A percentile compares a stretch with the other conserved stretches of the same genome.
Evolutionary conservation across 306 rosid species (phyloP).

Genomic region (Ormosia emarginata): DNA sequence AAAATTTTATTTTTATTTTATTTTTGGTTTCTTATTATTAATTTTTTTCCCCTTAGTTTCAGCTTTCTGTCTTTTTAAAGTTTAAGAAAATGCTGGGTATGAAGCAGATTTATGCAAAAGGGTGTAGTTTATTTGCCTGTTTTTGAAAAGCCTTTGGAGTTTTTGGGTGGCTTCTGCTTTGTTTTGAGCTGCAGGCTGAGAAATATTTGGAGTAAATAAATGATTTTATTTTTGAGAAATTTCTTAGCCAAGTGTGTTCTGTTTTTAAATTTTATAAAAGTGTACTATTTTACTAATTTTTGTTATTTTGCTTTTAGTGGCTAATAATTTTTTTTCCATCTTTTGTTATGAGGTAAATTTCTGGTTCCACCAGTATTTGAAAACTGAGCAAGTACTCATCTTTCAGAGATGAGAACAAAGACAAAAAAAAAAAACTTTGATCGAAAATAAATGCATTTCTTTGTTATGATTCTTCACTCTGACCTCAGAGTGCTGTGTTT

Average conservation of each 20-base stretch:
- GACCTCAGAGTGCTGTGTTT: not conserved
- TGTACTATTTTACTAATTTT: conserved; percentile 20
- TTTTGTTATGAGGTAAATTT: conserved; percentile 19
- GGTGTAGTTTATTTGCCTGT: not conserved
- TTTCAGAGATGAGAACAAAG: conserved; percentile 5
- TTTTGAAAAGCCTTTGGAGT: conserved; percentile 10
- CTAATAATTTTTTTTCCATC: not conserved
- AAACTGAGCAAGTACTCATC: not conserved
- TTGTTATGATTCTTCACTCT: not conserved
- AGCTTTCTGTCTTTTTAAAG: conserved; percentile 34
- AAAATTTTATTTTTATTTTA: not conserved
- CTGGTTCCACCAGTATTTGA: conserved; percentile 15
- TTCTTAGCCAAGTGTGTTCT: conserved; percentile 9
- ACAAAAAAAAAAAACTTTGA: not conserved
- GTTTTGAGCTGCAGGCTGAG: conserved; percentile 2
- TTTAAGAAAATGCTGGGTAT: conserved; percentile 17
- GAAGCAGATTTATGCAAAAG: conserved; percentile 27
- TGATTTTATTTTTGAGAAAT: not conserved
- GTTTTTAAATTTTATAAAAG: not conserved
- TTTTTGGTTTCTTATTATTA: conserved; percentile 8
- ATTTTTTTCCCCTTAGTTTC: conserved; percentile 1
- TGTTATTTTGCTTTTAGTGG: conserved; percentile 20
- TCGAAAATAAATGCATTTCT: conserved; percentile 20
- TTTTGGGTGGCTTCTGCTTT: conserved; percentile 3
- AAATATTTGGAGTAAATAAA: conserved; percentile 24